Percentiles rank a stretch among this genome's conserved stretches.
These are phyloP conservation scores for Leishmania tropica DNA, from an alignment of 208 protist genomes.

Conservation along the genomic window DNA sequence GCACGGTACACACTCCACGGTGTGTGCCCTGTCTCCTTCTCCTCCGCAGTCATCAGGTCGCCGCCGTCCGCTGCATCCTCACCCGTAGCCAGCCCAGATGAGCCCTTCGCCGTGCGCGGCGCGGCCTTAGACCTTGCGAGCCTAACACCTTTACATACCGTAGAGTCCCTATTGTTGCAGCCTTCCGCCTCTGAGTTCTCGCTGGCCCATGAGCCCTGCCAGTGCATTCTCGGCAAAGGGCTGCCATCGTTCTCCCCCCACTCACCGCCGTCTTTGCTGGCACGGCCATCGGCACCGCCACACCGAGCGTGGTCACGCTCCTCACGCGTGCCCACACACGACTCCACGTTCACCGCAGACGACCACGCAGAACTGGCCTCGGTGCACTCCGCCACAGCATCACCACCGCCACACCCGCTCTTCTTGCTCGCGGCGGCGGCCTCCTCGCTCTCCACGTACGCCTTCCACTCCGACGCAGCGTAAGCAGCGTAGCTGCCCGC, in stretches of 20 bases:
- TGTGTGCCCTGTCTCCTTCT: constrained; percentile 63
- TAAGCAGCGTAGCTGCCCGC: constrained; percentile 38
- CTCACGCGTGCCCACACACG: background rate
- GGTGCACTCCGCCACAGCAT: background rate
- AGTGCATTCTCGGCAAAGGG: background rate
- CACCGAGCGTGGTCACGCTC: background rate
- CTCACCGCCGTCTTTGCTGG: background rate
- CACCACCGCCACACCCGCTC: background rate
- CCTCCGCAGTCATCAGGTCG: constrained; percentile 66
- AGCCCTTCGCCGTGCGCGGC: background rate
- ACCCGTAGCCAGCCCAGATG: background rate
- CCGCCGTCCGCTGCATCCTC: constrained; percentile 8
- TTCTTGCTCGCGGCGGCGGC: background rate
- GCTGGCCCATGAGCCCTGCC: background rate
- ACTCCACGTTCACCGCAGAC: background rate
- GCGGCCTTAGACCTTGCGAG: background rate
- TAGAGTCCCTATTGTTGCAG: background rate
- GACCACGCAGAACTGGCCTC: constrained; percentile 1
- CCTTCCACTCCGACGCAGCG: constrained; percentile 28
- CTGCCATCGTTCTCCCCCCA: background rate
- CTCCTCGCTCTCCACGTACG: constrained; percentile 16
- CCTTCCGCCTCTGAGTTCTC: background rate
- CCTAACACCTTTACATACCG: too few species aligned
- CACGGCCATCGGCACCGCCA: background rate
- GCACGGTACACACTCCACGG: constrained; percentile 41